A percentile compares a stretch with the other conserved stretches of the same genome.
Conservation (phyloP, 805 yeast species). For the Starmerella bombicola region DNA sequence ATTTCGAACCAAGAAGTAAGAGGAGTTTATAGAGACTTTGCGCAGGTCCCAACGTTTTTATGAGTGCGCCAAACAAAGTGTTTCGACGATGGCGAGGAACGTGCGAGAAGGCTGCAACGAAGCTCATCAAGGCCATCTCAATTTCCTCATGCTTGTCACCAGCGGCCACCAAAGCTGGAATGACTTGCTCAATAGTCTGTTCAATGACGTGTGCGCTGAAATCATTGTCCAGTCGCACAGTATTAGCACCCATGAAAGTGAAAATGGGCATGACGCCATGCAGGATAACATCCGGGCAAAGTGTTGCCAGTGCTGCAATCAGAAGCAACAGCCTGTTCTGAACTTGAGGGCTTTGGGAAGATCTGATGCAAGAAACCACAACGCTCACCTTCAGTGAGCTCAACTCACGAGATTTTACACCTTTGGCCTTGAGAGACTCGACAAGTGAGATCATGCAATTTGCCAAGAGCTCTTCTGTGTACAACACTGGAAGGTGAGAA, state of each 20-base stretch:
- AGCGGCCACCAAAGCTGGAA: conserved; percentile 68
- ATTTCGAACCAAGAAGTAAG: conserved; percentile 72
- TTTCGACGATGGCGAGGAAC: conserved; percentile 95
- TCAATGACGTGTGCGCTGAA: conserved; percentile 86
- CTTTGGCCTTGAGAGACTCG: conserved; percentile 28
- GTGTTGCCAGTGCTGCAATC: conserved; percentile 71
- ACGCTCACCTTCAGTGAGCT: conserved; percentile 74
- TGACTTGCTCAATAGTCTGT: conserved; percentile 76
- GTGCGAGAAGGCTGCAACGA: conserved; percentile 88
- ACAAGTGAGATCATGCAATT: conserved; percentile 69
- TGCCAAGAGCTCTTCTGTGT: conserved; percentile 83
- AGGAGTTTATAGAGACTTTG: conserved; percentile 58
- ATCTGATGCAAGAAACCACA: conserved; percentile 78
- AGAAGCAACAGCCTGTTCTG: conserved; percentile 80
- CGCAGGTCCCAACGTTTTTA: conserved; percentile 58
- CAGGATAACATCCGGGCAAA: conserved; percentile 80
- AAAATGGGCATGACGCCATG: conserved; percentile 99
- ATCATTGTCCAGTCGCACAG: conserved; percentile 92
- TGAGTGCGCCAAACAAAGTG: conserved; percentile 65
- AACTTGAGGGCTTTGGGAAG: conserved; percentile 84
- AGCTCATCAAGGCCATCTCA: conserved; percentile 75
- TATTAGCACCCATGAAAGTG: conserved; percentile 98
- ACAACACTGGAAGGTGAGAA: conserved; percentile 80
- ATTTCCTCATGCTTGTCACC: conserved; percentile 46
- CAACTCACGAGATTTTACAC: conserved; percentile 30